Evolutionary conservation across 306 rosid species (phyloP), one percentile per base, ranked within the genome.

Genomic region (Cucumis melo): DNA sequence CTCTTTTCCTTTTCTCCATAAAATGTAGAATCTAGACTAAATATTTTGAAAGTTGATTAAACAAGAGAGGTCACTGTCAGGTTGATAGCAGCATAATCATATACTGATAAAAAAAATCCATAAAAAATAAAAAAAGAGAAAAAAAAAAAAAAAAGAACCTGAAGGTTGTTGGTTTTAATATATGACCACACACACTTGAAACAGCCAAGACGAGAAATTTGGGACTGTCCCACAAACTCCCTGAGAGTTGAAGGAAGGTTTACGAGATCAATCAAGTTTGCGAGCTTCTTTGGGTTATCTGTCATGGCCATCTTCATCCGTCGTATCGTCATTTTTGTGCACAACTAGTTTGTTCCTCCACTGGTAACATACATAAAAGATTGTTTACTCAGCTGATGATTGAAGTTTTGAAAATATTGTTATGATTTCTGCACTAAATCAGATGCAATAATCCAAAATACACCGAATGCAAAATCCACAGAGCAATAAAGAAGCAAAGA

Each of bases 201-300:
- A 74, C 98, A 93, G 11, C 88, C 90, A 15, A 93, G 83, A 16
- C 89, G 94, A 56, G 98, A 93, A 87, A 86, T 88, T 84, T 85
- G 98, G 71, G 97, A 91, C 79, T 87, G 96, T 27, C 93, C 98
- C 51, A 90, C 84, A 57, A 93, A 91, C 48, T 91, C 97, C 74
- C 94, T 83, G 76, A 93, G 81, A 0, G 85, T 84, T 10, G 90
- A 86, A 46, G 97, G 90, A 85, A 93, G 94, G 78, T 93, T 93
- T 13, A 86, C 89, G 8, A 93, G 96, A 87, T 93, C 96, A 74
- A 93, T 93, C 87, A 93, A 85, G 83, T 87, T 87, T 34, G 94
- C 94, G 20, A 91, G 88, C 82, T 91, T 90, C 97, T 91, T 93
- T 50, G 97, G 98, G 75, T 93, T 90, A 81, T 90, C 98, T 3